Evolutionary conservation across 202 grass and related monocot genomes (phyloP), one percentile per base, ranked within the genome.

Genomic region (Digitaria exilis): DNA sequence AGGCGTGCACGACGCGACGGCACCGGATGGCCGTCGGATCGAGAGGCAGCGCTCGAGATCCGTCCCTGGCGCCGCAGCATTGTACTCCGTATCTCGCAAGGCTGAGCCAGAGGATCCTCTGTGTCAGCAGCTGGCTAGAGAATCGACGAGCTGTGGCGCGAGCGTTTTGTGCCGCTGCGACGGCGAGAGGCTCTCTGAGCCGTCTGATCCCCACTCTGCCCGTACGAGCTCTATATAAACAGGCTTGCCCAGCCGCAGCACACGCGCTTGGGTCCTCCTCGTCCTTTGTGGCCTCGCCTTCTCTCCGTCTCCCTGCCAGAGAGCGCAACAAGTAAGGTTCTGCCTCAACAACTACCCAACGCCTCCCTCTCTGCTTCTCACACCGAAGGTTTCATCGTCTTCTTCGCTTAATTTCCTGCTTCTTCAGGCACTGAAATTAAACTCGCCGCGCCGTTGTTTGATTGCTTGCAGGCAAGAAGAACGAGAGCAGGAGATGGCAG

Each of bases 401-500:
- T 39, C 21, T 64, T 49, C 28, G 25, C 26, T 61, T 31, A 51
- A 12, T 70, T 62, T 64, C 39, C 42, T 8, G 2, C 21, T 77
- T 70, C 69, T 18, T 22, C 39, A 71, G 55, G 52, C 34, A 7
- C 78, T 85, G 41, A 89, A 69, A n/a, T n/a, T n/a, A n/a, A n/a
- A 72, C 26, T 67, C 52, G 51, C 54, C 4, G 31, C 13, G 8
- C 32, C 77, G 22, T 62, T 81, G 45, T 66, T 62, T 80, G 57
- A 60, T 60, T 60, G 1, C 76, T 77, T 87, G 66, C 29, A 37
- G 73, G 80, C 51, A 56, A 45, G 21, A 14, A 80, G 77, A 24
- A 66, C n/a, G 45, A 84, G 82, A 55, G 21, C 30, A 26, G 12
- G 80, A 83, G 87, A 94, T 97, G 94, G 90, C 90, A 10, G 88